phyloP scores from a whole-genome alignment of 371 early-diverging fungal genomes.

The Lichtheimia corymbifera region DNA sequence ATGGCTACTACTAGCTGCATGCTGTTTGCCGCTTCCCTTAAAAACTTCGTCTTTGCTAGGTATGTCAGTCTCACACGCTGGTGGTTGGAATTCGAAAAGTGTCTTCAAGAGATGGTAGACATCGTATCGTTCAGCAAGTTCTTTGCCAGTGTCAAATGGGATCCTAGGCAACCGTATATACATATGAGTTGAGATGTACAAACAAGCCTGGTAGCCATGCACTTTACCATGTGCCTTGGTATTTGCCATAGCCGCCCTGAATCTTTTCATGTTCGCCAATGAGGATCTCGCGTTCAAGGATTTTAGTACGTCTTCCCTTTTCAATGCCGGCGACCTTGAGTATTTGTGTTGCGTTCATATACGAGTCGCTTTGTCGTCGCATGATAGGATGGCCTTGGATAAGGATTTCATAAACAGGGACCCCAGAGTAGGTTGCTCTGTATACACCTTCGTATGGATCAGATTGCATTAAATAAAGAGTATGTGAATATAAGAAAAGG shows the following conservation, averaged over 20 bases:
- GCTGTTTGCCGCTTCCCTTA: constrained; percentile 10
- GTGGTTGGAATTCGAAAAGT: constrained; percentile 68
- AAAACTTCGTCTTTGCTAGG: constrained; percentile 32
- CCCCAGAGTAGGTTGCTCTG: constrained; percentile 81
- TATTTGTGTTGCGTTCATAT: constrained; percentile 95
- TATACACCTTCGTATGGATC: constrained; percentile 29
- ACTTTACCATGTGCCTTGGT: constrained; percentile 89
- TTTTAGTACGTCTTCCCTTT: constrained; percentile 89
- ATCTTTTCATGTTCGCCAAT: constrained; percentile 91
- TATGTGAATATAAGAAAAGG: not conserved
- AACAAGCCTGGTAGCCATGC: not conserved
- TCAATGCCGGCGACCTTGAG: constrained; percentile 96
- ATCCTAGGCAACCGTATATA: constrained; percentile 58
- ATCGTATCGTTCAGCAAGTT: constrained; percentile 71
- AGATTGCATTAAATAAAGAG: not conserved
- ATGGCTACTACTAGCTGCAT: not conserved
- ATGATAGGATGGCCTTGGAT: constrained; percentile 85
- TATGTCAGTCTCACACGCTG: constrained; percentile 16
- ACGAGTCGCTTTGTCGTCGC: constrained; percentile 88
- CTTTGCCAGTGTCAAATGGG: constrained; percentile 75
- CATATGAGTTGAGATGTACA: not conserved
- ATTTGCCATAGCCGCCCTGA: constrained; percentile 98
- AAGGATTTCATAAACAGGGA: constrained; percentile 86
- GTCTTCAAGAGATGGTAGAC: constrained; percentile 62
- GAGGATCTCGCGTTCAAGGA: constrained; percentile 87